These are phyloP conservation scores for Pyrenopolyporus hunteri DNA, from an alignment of 495 filamentous ascomycete genomes.

Conservation along the genomic window DNA sequence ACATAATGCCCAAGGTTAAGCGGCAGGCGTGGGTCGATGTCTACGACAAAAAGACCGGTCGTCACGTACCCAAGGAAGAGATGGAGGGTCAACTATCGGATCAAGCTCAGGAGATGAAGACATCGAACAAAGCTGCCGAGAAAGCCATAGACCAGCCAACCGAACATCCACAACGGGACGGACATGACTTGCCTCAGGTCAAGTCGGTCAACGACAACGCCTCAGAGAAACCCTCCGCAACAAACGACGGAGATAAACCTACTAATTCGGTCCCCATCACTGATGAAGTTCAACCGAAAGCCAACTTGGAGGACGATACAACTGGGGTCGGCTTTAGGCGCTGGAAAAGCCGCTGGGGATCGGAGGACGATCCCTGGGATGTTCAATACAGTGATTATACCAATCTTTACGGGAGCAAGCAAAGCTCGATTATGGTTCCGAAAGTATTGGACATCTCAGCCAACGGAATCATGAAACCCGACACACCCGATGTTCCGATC, in stretches of 20 bases:
- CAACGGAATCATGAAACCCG: not conserved
- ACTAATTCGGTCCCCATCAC: not conserved
- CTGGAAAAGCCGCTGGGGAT: not conserved
- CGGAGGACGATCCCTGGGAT: not conserved
- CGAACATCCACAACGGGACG: not conserved
- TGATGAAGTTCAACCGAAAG: not conserved
- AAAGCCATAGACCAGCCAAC: not conserved
- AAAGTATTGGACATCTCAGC: not conserved
- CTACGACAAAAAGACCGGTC: conserved; percentile 8
- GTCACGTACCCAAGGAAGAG: not conserved
- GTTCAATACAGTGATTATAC: not conserved
- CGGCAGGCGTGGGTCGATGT: conserved; percentile 2
- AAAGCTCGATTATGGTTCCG: not conserved
- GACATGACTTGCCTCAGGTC: not conserved
- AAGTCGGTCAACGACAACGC: not conserved
- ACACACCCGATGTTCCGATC: not conserved
- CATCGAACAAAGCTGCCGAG: not conserved
- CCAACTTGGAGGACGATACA: not conserved
- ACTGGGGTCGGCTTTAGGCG: not conserved
- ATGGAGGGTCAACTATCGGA: not conserved
- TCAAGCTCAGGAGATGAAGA: not conserved
- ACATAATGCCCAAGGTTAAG: not conserved
- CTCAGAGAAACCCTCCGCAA: not conserved
- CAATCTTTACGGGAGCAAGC: not conserved
- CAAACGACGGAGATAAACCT: too few relatives aligned